phyloP scores from a whole-genome alignment of 257 asterid genomes.

The Solanum tarijense region DNA sequence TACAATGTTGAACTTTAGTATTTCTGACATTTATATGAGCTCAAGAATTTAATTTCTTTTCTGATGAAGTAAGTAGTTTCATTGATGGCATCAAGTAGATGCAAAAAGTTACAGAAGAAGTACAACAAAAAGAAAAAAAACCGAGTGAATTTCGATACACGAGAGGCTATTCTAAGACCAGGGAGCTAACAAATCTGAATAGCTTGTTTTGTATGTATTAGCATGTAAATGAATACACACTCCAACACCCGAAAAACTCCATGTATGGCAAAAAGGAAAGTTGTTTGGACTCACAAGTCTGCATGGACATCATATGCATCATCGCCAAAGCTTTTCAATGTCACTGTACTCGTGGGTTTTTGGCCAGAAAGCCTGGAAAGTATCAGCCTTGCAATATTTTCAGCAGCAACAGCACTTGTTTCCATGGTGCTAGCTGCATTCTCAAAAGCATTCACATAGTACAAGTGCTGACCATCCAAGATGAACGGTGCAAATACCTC shows the following conservation, averaged over 20 bases:
- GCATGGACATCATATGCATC: slow-evolving; percentile 25
- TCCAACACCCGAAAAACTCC: neutral
- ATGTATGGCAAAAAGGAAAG: neutral
- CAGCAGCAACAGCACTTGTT: slow-evolving; percentile 94
- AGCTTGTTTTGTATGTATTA: neutral
- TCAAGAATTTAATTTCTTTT: neutral
- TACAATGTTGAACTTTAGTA: neutral
- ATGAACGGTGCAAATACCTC: slow-evolving; percentile 72
- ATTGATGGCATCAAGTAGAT: neutral
- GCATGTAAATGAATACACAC: neutral
- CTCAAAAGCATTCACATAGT: slow-evolving; percentile 91
- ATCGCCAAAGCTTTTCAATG: slow-evolving; percentile 27
- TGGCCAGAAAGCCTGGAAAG: slow-evolving; percentile 46
- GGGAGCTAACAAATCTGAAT: neutral
- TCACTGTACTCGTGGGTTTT: slow-evolving; percentile 13
- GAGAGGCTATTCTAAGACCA: neutral
- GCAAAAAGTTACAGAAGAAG: neutral
- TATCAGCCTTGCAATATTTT: slow-evolving; percentile 84
- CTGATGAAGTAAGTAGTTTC: neutral
- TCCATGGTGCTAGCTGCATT: slow-evolving; percentile 98
- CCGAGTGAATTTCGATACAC: neutral
- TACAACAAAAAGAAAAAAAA: neutral
- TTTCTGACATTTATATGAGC: neutral
- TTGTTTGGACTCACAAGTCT: slow-evolving; percentile 36
- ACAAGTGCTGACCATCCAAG: slow-evolving; percentile 60